These are phyloP conservation scores for Alopecurus myosuroides DNA, from an alignment of 176 grass and related monocot species.

Conservation along the genomic window DNA sequence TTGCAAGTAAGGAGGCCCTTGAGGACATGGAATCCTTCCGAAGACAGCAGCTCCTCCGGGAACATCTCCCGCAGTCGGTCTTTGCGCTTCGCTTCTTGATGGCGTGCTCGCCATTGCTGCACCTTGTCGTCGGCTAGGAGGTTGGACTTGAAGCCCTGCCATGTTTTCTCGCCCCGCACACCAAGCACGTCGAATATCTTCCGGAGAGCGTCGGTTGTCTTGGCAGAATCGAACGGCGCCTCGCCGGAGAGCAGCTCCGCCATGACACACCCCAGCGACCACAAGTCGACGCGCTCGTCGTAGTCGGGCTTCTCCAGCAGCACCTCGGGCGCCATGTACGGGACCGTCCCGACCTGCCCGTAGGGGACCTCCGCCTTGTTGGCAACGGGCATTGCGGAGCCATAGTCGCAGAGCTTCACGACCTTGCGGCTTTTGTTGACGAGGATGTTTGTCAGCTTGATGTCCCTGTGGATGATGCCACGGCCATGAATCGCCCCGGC, in stretches of 20 bases:
- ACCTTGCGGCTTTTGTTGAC: not conserved
- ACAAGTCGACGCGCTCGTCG: slow-evolving; percentile 20
- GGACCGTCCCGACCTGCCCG: not conserved
- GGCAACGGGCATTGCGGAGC: not conserved
- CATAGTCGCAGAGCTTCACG: slow-evolving; percentile 47
- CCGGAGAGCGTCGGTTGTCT: not conserved
- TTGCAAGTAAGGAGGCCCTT: slow-evolving; percentile 30
- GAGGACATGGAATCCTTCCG: slow-evolving; percentile 17
- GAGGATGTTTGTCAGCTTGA: slow-evolving; percentile 32
- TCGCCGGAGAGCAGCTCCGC: slow-evolving; percentile 33
- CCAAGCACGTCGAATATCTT: slow-evolving; percentile 14
- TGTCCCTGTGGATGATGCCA: slow-evolving; percentile 42
- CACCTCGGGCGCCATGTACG: slow-evolving; percentile 31
- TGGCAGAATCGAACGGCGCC: not conserved
- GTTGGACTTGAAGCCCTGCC: not conserved
- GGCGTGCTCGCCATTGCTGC: not conserved
- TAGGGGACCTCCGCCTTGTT: not conserved
- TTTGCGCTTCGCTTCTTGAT: not conserved
- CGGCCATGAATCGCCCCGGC: slow-evolving; percentile 2
- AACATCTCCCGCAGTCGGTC: slow-evolving; percentile 10
- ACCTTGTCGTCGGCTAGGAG: not conserved
- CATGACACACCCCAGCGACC: slow-evolving; percentile 47
- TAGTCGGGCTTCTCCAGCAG: slow-evolving; percentile 21
- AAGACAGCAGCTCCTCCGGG: not conserved
- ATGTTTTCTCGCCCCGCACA: not conserved